Conservation (phyloP, 2,329 filamentous ascomycete species). For the Paecilomyces variotii region DNA sequence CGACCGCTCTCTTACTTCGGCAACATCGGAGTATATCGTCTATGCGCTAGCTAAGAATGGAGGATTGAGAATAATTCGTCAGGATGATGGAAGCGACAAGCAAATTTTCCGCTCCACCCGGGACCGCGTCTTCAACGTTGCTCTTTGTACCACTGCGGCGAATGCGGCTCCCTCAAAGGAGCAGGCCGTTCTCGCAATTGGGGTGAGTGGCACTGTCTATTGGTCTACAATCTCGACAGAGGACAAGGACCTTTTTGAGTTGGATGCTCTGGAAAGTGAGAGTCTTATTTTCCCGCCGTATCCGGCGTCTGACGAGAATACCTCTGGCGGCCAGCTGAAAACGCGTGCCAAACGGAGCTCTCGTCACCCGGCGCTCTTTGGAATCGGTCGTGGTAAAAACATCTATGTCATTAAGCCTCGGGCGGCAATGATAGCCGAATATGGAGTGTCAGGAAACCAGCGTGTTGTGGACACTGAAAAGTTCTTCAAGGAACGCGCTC, state of each 20-base stretch:
- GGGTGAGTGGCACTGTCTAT: conserved; percentile 93
- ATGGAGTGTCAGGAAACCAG: conserved; percentile 43
- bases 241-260: conserved; percentile 70
- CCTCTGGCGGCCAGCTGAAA: conserved; percentile 86
- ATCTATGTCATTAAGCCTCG: conserved; percentile 76
- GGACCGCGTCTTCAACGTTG: conserved; percentile 91
- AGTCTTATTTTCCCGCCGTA: conserved; percentile 86
- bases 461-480: conserved; percentile 74
- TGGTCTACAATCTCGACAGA: conserved; percentile 76
- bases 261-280: conserved; percentile 70
- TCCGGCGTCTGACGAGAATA: conserved; percentile 77
- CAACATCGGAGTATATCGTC: conserved; percentile 82
- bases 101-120: conserved; percentile 86
- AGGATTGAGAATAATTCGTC: conserved; percentile 84
- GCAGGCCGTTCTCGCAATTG: conserved; percentile 84
- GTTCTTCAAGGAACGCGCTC: conserved; percentile 74
- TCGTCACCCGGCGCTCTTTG: conserved; percentile 86
- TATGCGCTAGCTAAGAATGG: conserved; percentile 92
- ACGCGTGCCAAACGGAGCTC: conserved; percentile 87
- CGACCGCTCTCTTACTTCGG: conserved; percentile 84
- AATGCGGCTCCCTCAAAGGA: conserved; percentile 49
- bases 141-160: conserved; percentile 62
- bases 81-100: conserved; percentile 85
- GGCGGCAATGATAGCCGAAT: conserved; percentile 43
- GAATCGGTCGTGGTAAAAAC: conserved; percentile 88